A percentile compares a stretch with the other conserved stretches of the same genome.
Evolutionary conservation across 352 stramenopile species (phyloP).

Genomic region (Globisporangium megalacanthum): DNA sequence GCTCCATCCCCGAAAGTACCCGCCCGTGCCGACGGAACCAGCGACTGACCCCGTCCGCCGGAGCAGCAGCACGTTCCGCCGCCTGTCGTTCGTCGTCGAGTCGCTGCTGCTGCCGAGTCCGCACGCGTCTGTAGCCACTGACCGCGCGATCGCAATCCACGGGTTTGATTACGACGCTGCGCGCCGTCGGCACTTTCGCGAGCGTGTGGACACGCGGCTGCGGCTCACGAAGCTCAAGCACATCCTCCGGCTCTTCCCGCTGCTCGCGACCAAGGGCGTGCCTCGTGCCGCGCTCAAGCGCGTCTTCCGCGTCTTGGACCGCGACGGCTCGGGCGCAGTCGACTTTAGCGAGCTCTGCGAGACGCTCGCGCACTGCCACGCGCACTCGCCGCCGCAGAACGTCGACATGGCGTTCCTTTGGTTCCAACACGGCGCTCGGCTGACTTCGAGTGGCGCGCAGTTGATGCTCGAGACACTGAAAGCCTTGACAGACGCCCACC

Average conservation of each 20-base stretch:
- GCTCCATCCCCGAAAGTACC: constrained; percentile 22
- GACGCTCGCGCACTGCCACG: constrained; percentile 35
- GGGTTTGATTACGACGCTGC: constrained; percentile 6
- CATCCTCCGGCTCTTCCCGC: constrained; percentile 56
- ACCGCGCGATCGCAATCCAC: not conserved
- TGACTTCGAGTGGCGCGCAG: constrained; percentile 29
- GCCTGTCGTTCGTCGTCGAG: constrained; percentile 15
- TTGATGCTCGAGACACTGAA: constrained; percentile 28
- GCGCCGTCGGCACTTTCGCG: constrained; percentile 40
- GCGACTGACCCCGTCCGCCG: constrained; percentile 3
- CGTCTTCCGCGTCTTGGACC: constrained; percentile 49
- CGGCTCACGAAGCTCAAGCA: constrained; percentile 29
- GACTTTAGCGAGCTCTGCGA: constrained; percentile 68
- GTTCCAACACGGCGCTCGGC: constrained; percentile 29
- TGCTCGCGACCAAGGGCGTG: constrained; percentile 18
- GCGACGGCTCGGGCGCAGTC: constrained; percentile 31
- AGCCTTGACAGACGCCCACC: constrained; percentile 14
- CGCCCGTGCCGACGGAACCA: not conserved
- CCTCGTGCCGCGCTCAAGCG: constrained; percentile 26
- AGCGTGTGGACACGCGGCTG: constrained; percentile 36
- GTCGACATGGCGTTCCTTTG: constrained; percentile 53
- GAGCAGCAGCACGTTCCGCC: constrained; percentile 14
- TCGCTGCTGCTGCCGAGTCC: constrained; percentile 7
- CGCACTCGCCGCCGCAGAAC: constrained; percentile 23
- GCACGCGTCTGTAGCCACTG: not conserved